phyloP scores from a whole-genome alignment of 2,329 filamentous ascomycete genomes.

The Trichoderma cornu-damae region DNA sequence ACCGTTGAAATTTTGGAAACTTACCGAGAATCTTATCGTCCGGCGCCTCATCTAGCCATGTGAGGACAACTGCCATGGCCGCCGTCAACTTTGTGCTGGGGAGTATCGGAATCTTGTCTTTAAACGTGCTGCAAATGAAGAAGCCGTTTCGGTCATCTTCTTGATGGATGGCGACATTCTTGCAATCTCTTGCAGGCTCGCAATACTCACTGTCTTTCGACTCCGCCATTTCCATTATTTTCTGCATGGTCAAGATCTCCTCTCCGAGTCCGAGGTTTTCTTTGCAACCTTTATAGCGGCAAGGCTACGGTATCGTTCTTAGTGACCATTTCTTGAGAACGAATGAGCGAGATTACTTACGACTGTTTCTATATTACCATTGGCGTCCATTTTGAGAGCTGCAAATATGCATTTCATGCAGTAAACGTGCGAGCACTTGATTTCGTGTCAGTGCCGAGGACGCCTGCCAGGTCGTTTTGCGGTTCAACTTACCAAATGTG shows the following conservation, averaged over 20 bases:
- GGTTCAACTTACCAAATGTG: constrained; percentile 13
- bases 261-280: background rate
- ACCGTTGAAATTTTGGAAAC: background rate
- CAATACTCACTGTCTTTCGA: background rate
- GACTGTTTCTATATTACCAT: too few relatives aligned
- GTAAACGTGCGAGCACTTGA: constrained; percentile 34
- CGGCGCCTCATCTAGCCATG: constrained; percentile 30
- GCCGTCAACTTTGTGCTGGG: constrained; percentile 33
- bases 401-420: constrained; percentile 28
- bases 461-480: too few relatives aligned
- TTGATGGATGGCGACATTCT: constrained; percentile 16
- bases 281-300: background rate
- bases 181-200: constrained; percentile 27
- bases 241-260: accelerated
- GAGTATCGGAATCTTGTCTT: constrained; percentile 7
- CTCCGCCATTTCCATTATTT: too few relatives aligned
- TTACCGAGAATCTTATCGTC: constrained; percentile 39
- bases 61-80: constrained; percentile 29
- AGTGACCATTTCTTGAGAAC: too few relatives aligned
- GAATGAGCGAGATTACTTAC: too few relatives aligned
- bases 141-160: background rate
- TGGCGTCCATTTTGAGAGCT: too few relatives aligned
- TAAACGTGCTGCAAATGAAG: background rate
- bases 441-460: too few relatives aligned
- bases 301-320: too few relatives aligned